Evolutionary conservation across 2,329 filamentous ascomycete genomes (phyloP).

Genomic region (Monilinia vaccinii-corymbosi): DNA sequence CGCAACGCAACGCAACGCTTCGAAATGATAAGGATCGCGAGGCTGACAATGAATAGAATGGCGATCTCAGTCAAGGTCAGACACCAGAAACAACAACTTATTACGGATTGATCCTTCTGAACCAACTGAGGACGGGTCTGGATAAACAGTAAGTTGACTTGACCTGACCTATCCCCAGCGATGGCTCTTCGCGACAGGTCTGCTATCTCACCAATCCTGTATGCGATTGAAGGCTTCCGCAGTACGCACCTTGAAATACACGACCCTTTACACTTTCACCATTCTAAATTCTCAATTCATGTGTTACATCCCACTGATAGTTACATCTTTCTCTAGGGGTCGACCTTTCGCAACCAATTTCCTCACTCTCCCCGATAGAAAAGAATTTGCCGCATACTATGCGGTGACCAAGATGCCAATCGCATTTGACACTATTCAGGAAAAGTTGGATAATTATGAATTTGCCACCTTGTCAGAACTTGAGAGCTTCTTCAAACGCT

Average conservation of each 20-base stretch:
- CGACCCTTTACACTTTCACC: not conserved
- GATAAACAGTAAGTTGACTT: conserved; percentile 66
- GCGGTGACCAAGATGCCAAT: conserved; percentile 68
- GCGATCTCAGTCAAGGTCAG: conserved; percentile 36
- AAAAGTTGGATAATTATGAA: conserved; percentile 58
- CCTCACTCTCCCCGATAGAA: conserved; percentile 57
- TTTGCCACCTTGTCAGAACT: conserved; percentile 65
- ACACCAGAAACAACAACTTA: conserved; percentile 59
- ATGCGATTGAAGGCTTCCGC: not conserved
- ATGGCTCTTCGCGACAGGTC: not conserved
- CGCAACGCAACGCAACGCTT: too few species aligned
- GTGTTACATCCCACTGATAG: conserved; percentile 3
- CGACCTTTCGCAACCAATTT: conserved; percentile 69
- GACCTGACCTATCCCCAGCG: not conserved
- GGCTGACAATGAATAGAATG: conserved; percentile 25
- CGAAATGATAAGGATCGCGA: conserved; percentile 17
- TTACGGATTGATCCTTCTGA: conserved; percentile 63
- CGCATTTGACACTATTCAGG: conserved; percentile 67
- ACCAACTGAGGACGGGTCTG: conserved; percentile 63
- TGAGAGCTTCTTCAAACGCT: conserved; percentile 79
- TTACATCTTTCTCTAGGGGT: conserved; percentile 40
- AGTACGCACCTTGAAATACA: not conserved
- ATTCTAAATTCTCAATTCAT: not conserved
- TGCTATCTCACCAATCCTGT: not conserved
- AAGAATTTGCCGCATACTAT: conserved; percentile 67